Conservation (phyloP, 257 asterid genomes). For the Lithospermum erythrorhizon region DNA sequence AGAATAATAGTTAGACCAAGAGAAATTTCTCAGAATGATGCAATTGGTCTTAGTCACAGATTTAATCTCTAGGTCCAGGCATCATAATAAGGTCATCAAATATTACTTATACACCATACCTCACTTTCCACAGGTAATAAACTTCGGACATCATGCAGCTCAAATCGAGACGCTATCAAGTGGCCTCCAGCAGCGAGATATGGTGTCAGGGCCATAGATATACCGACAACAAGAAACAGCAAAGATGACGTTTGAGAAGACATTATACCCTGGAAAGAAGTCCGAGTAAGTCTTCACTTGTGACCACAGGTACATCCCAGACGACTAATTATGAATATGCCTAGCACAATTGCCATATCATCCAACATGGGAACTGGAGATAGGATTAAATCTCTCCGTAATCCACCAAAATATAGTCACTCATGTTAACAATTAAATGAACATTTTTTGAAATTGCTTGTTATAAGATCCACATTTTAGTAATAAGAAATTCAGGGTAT, state of each 20-base stretch:
- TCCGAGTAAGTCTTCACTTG: conserved; percentile 3
- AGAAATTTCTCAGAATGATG: too few species aligned
- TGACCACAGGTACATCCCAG: background rate
- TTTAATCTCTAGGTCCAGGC: too few species aligned
- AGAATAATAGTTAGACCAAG: too few species aligned
- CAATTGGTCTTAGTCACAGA: too few species aligned
- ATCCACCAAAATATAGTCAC: too few species aligned
- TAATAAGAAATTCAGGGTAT: too few species aligned
- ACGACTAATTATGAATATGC: background rate
- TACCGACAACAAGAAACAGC: conserved; percentile 92
- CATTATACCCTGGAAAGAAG: conserved; percentile 82
- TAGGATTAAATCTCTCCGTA: too few species aligned
- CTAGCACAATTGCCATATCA: background rate
- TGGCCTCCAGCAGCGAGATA: conserved; percentile 99
- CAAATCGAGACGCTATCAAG: conserved; percentile 92
- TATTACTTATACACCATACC: conserved; percentile 33
- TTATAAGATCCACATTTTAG: too few species aligned
- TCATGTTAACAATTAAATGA: too few species aligned
- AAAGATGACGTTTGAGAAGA: conserved; percentile 79
- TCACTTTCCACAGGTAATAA: conserved; percentile 94
- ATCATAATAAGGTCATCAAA: background rate
- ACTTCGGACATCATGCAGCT: conserved; percentile 94
- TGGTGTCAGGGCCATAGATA: conserved; percentile 98
- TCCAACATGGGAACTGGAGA: background rate
- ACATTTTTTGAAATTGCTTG: too few species aligned